Conservation (phyloP, 495 filamentous ascomycete species). For the Immersiella caudata region DNA sequence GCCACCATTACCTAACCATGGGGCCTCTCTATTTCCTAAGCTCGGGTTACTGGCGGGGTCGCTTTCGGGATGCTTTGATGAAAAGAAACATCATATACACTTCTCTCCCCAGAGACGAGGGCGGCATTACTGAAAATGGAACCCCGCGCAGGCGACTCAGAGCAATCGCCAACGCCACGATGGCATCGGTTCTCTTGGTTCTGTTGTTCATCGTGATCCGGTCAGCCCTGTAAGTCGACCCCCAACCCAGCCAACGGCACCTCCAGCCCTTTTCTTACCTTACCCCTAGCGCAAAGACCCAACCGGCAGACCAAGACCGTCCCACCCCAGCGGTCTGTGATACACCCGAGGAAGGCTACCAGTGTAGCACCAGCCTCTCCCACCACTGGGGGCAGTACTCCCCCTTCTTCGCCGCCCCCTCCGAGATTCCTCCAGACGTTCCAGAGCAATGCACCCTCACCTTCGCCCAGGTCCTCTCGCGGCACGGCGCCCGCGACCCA, state of each 20-base stretch:
- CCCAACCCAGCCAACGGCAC: background rate
- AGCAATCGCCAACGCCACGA: background rate
- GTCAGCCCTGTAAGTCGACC: background rate
- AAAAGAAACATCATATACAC: background rate
- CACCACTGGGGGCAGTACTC: slow-evolving; percentile 88
- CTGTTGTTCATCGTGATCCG: background rate
- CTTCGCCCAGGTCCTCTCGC: slow-evolving; percentile 76
- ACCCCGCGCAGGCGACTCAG: background rate
- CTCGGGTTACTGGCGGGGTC: background rate
- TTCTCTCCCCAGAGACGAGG: background rate
- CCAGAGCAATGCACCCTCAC: slow-evolving; percentile 69
- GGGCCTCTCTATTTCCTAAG: background rate
- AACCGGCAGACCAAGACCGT: slow-evolving; percentile 3
- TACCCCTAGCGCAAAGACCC: background rate
- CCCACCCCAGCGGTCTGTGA: slow-evolving; percentile 51
- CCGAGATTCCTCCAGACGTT: slow-evolving; percentile 57
- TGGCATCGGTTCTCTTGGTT: background rate
- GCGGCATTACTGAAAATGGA: background rate
- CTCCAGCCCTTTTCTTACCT: background rate
- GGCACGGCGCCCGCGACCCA: slow-evolving; percentile 84
- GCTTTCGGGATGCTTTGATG: background rate
- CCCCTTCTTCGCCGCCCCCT: slow-evolving; percentile 74
- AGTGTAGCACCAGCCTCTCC: slow-evolving; percentile 53
- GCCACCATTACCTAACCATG: background rate
- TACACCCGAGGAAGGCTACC: slow-evolving; percentile 62